phyloP scores from a whole-genome alignment of 2,329 filamentous ascomycete genomes.

The Colletotrichum phormii region DNA sequence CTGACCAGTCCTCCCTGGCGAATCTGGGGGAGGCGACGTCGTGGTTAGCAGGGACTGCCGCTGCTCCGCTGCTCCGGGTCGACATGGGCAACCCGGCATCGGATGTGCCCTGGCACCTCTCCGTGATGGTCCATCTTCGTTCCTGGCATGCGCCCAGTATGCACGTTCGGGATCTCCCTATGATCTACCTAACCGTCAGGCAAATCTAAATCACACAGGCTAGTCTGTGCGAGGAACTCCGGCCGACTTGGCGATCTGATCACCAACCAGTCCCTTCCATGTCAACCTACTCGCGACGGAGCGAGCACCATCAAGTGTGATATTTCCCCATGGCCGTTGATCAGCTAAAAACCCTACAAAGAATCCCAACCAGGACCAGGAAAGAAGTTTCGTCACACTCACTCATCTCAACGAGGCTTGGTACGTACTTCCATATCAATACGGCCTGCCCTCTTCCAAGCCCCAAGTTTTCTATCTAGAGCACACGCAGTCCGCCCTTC shows the following conservation, averaged over 20 bases:
- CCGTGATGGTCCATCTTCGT: slow-evolving; percentile 13
- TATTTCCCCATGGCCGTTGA: slow-evolving; percentile 8
- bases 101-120: slow-evolving; percentile 29
- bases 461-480: slow-evolving; percentile 25
- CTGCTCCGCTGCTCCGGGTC: slow-evolving; percentile 29
- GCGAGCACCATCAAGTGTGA: slow-evolving; percentile 24
- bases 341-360: slow-evolving; percentile 36
- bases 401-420: slow-evolving; percentile 37
- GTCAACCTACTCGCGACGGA: slow-evolving; percentile 32
- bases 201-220: slow-evolving; percentile 37
- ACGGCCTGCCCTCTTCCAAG: slow-evolving; percentile 29
- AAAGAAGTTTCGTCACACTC: slow-evolving; percentile 33
- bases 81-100: slow-evolving; percentile 35
- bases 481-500: slow-evolving; percentile 31
- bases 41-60: slow-evolving; percentile 30
- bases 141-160: slow-evolving; percentile 17
- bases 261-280: slow-evolving; percentile 36
- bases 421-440: slow-evolving; percentile 34
- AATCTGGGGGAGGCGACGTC: slow-evolving; percentile 18
- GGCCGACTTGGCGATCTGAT: slow-evolving; percentile 39
- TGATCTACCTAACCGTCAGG: slow-evolving; percentile 36
- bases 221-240: slow-evolving; percentile 38
- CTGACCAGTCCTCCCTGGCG: background rate
- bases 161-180: slow-evolving; percentile 36
- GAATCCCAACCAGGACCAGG: slow-evolving; percentile 6